phyloP scores from a whole-genome alignment of 2,329 filamentous ascomycete genomes.

The Microthyrium microscopicum region DNA sequence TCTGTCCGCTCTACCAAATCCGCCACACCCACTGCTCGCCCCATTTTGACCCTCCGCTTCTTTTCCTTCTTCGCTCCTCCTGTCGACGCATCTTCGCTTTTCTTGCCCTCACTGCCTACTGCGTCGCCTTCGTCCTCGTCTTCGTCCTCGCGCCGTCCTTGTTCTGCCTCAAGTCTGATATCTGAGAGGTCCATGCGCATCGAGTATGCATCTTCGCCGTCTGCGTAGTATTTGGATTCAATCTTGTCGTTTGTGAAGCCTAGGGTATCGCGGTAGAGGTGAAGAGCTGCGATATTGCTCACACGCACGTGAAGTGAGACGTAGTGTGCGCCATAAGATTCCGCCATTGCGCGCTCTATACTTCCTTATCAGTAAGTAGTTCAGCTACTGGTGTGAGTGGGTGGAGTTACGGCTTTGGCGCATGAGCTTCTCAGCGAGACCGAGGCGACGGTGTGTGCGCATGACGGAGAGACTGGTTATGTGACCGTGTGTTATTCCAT shows the following conservation, averaged over 20 bases:
- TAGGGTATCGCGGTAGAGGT: conserved; percentile 82
- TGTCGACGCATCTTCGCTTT: conserved; percentile 21
- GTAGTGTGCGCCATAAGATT: conserved; percentile 80
- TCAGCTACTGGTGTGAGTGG: background rate
- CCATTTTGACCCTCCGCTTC: conserved; percentile 75
- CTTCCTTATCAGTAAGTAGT: background rate
- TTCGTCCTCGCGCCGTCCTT: conserved; percentile 24
- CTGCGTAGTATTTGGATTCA: conserved; percentile 85
- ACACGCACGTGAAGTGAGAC: conserved; percentile 92
- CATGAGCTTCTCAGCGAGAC: conserved; percentile 96
- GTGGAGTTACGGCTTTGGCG: conserved; percentile 65
- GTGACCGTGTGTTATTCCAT: conserved; percentile 85
- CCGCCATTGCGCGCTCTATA: conserved; percentile 84
- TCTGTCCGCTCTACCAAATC: conserved; percentile 60
- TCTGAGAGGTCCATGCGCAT: conserved; percentile 73
- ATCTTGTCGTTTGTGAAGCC: conserved; percentile 78
- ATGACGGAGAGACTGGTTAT: conserved; percentile 93
- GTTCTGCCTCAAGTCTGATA: conserved; percentile 36
- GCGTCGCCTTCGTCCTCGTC: conserved; percentile 19
- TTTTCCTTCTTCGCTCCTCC: conserved; percentile 34
- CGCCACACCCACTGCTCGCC: conserved; percentile 58
- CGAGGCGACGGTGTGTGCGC: conserved; percentile 80
- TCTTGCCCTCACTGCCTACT: conserved; percentile 19
- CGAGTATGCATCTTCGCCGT: conserved; percentile 87
- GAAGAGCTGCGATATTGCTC: conserved; percentile 79